These are phyloP conservation scores for Hibiscus trionum DNA, from an alignment of 345 rosid genomes.

Conservation along the genomic window DNA sequence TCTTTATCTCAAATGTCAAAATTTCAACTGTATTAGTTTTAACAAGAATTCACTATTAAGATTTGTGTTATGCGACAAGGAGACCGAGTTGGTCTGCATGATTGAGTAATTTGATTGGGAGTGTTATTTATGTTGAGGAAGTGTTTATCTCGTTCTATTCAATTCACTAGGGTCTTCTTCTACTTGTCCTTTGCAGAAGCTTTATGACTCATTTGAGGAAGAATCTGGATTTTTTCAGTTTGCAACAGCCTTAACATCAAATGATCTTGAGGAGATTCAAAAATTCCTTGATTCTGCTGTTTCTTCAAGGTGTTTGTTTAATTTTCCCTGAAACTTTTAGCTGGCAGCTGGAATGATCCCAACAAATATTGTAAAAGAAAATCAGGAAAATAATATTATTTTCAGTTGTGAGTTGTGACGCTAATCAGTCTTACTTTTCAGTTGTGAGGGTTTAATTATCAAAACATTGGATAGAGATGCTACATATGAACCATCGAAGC, in stretches of 20 bases:
- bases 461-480: slow-evolving; percentile 85
- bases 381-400: background rate
- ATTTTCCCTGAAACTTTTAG: slow-evolving; percentile 11
- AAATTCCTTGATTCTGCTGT: slow-evolving; percentile 84
- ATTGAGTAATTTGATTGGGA: background rate
- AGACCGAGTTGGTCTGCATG: background rate
- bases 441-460: slow-evolving; percentile 94
- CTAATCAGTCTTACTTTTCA: slow-evolving; percentile 28
- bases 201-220: slow-evolving; percentile 68
- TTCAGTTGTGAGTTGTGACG: slow-evolving; percentile 58
- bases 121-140: background rate
- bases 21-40: background rate
- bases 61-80: background rate
- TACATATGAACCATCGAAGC: slow-evolving; percentile 95
- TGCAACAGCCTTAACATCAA: slow-evolving; percentile 79
- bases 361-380: background rate
- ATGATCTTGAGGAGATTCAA: slow-evolving; percentile 87
- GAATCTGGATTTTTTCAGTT: slow-evolving; percentile 80
- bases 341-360: background rate
- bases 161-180: background rate
- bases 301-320: slow-evolving; percentile 56
- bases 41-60: background rate
- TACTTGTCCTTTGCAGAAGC: slow-evolving; percentile 40
- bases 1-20: background rate
- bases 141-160: background rate